Evolutionary conservation across 1,284 basidiomycete genomes (phyloP).

Genomic region (Tremellales sp.): DNA sequence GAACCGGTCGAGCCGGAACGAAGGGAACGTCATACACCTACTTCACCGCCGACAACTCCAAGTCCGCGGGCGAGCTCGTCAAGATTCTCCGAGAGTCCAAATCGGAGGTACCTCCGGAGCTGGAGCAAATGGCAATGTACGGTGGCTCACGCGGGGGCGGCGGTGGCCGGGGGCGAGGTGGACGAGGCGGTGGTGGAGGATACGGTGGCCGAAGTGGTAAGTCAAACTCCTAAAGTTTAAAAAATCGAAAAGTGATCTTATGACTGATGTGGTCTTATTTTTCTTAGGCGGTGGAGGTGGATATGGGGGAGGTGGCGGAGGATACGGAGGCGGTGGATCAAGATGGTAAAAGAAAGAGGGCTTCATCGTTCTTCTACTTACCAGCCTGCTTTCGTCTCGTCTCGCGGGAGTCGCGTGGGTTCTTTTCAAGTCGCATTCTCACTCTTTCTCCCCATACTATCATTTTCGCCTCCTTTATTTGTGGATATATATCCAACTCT

Average conservation of each 20-base stretch:
- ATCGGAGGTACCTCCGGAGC: slow-evolving; percentile 77
- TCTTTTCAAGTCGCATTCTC: too few relatives aligned
- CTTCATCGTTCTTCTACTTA: too few relatives aligned
- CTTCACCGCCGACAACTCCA: slow-evolving; percentile 92
- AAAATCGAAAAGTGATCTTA: too few relatives aligned
- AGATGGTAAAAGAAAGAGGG: too few relatives aligned
- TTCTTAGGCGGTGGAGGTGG: slow-evolving; percentile 31
- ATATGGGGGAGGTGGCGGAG: slow-evolving; percentile 44
- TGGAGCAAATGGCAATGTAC: slow-evolving; percentile 90
- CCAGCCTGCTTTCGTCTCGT: too few relatives aligned
- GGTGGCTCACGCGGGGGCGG: slow-evolving; percentile 58
- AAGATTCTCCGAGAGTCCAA: slow-evolving; percentile 87
- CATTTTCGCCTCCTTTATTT: too few relatives aligned
- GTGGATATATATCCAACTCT: too few relatives aligned
- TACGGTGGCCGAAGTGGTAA: slow-evolving; percentile 57
- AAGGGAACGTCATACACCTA: slow-evolving; percentile 82
- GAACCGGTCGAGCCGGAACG: slow-evolving; percentile 57
- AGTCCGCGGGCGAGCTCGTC: slow-evolving; percentile 87
- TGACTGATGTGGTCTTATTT: slow-evolving; percentile 19
- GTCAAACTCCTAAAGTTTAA: too few relatives aligned
- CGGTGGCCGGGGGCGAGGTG: slow-evolving; percentile 47
- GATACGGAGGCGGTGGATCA: slow-evolving; percentile 36
- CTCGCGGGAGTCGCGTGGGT: too few relatives aligned
- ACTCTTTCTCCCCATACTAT: too few relatives aligned
- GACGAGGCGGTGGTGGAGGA: slow-evolving; percentile 56